Percentiles rank a stretch among this genome's conserved stretches.
phyloP scores from a whole-genome alignment of 352 stramenopile species.

The Elongisporangium senticosum region DNA sequence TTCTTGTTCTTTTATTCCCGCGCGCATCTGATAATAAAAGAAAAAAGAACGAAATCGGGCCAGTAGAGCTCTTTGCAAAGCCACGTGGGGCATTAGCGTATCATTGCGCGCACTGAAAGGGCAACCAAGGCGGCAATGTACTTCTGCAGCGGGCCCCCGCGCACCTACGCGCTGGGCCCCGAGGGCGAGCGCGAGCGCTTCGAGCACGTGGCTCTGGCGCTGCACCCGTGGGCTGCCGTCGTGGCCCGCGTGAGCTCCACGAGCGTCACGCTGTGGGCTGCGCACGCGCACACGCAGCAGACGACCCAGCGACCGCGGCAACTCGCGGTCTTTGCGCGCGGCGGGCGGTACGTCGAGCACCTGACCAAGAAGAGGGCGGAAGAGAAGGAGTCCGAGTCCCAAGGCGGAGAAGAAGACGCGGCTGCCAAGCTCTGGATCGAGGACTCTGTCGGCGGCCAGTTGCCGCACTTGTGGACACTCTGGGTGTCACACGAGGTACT shows the following conservation, averaged over 20 bases:
- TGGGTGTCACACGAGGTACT: slow-evolving; percentile 55
- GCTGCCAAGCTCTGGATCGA: slow-evolving; percentile 16
- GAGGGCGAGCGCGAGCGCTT: slow-evolving; percentile 9
- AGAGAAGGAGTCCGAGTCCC: background rate
- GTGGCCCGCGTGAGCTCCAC: slow-evolving; percentile 49
- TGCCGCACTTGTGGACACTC: slow-evolving; percentile 30
- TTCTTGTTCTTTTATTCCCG: background rate
- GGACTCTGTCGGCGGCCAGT: background rate
- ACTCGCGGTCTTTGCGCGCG: slow-evolving; percentile 27
- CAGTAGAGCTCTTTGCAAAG: background rate
- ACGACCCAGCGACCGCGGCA: slow-evolving; percentile 22
- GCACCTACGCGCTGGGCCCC: slow-evolving; percentile 34
- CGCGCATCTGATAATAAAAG: background rate
- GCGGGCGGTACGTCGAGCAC: slow-evolving; percentile 15
- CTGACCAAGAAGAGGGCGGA: slow-evolving; percentile 8
- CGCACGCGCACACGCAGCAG: slow-evolving; percentile 19
- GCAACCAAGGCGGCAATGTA: slow-evolving; percentile 29
- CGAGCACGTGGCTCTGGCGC: slow-evolving; percentile 46
- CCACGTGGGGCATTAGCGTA: background rate
- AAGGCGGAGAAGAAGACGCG: slow-evolving; percentile 1
- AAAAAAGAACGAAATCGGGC: background rate
- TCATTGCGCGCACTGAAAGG: background rate
- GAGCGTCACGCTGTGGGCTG: slow-evolving; percentile 43
- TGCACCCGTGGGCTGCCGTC: slow-evolving; percentile 45
- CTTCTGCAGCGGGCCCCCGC: slow-evolving; percentile 67